phyloP scores from a whole-genome alignment of 805 yeast genomes.

The Sungouiella thailandica region DNA sequence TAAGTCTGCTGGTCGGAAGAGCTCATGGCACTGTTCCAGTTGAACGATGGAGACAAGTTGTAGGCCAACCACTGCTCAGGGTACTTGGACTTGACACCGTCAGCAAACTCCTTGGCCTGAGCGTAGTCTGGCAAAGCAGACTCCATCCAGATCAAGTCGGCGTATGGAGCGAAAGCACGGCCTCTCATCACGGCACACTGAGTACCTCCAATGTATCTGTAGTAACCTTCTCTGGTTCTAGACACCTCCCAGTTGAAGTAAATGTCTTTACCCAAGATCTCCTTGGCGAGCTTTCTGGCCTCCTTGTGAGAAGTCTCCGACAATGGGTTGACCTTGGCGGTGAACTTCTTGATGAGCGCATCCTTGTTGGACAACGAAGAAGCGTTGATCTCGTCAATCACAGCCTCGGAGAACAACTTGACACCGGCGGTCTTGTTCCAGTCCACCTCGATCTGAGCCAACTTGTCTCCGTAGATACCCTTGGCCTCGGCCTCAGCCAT shows the following conservation, averaged over 20 bases:
- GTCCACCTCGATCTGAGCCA: conserved; percentile 69
- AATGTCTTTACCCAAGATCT: conserved; percentile 73
- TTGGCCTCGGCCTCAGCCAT: conserved; percentile 75
- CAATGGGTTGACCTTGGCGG: conserved; percentile 65
- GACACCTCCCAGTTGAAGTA: conserved; percentile 94
- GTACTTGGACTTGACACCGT: conserved; percentile 73
- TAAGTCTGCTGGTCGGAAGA: conserved; percentile 84
- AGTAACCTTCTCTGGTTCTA: conserved; percentile 94
- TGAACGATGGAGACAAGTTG: conserved; percentile 94
- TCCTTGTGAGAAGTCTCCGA: conserved; percentile 72
- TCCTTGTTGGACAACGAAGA: conserved; percentile 58
- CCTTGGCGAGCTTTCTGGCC: conserved; percentile 70
- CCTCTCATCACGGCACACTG: conserved; percentile 97
- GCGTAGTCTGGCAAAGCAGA: conserved; percentile 88
- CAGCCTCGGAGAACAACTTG: conserved; percentile 88
- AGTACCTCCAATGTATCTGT: conserved; percentile 93
- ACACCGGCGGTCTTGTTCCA: conserved; percentile 83
- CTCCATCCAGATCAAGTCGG: conserved; percentile 98
- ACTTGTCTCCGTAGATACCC: conserved; percentile 68
- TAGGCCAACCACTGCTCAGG: conserved; percentile 96
- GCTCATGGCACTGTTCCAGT: conserved; percentile 95
- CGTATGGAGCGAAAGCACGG: conserved; percentile 89
- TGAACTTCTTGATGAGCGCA: conserved; percentile 60
- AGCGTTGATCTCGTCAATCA: conserved; percentile 69
- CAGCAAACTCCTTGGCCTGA: conserved; percentile 93